Percentiles rank a stretch among this genome's conserved stretches.
Conservation (phyloP, 139 green algal genomes). For the Asterochloris sp. region DNA sequence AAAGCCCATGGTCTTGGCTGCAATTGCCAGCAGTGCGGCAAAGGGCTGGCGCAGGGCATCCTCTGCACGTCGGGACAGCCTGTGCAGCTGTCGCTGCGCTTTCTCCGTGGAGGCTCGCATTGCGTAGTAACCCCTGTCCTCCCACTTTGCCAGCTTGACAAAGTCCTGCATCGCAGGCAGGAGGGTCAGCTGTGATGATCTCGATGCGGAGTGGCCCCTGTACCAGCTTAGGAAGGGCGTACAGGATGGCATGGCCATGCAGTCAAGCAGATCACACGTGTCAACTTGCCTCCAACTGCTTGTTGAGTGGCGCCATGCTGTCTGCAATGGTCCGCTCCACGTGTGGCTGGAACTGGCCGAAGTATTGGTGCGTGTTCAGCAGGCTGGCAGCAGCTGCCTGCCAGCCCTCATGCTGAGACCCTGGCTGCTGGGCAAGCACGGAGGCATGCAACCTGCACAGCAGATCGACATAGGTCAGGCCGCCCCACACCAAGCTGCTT, state of each 20-base stretch:
- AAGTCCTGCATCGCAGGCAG: conserved; percentile 67
- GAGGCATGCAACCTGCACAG: conserved; percentile 12
- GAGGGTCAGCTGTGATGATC: not conserved
- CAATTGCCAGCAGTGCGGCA: conserved; percentile 44
- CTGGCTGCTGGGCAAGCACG: not conserved
- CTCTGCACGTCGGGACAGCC: conserved; percentile 43
- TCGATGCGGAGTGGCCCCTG: not conserved
- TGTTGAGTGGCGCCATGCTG: conserved; percentile 63
- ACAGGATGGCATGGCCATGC: no score
- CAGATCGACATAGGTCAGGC: not conserved
- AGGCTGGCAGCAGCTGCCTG: conserved; percentile 37
- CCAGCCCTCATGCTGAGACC: not conserved
- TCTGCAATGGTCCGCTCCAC: conserved; percentile 52
- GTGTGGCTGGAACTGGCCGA: conserved; percentile 68
- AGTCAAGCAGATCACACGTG: not conserved
- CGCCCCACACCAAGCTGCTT: no score
- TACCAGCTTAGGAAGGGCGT: not conserved
- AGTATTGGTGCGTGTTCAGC: conserved; percentile 79
- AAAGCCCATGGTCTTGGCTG: conserved; percentile 17
- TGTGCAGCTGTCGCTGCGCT: conserved; percentile 85
- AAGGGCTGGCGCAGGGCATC: conserved; percentile 46
- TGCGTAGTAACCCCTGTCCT: conserved; percentile 93
- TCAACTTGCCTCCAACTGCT: conserved; percentile 64
- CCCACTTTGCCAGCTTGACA: conserved; percentile 94
- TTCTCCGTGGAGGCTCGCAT: conserved; percentile 78